phyloP scores from a whole-genome alignment of 441 rosid species.

The Adansonia rubrostipa region DNA sequence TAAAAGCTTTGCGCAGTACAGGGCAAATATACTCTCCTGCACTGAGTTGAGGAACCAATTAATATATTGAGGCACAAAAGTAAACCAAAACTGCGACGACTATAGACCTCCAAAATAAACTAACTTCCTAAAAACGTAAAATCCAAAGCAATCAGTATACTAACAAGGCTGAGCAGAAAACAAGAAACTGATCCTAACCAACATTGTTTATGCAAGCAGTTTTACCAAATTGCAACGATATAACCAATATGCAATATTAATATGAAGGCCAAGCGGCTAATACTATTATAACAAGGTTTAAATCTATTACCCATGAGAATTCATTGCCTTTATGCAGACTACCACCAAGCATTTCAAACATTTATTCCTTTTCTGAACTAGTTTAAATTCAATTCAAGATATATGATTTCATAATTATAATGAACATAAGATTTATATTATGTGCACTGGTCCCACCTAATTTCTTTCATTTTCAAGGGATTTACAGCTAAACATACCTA shows the following conservation, averaged over 20 bases:
- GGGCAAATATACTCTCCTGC: conserved; percentile 93
- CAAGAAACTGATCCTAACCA: neutral
- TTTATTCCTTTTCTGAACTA: neutral
- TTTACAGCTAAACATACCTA: neutral
- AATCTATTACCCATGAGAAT: neutral
- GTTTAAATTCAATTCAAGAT: neutral
- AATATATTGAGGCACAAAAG: conserved; percentile 15
- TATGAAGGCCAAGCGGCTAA: neutral
- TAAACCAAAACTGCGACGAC: conserved; percentile 10
- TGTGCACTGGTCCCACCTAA: neutral
- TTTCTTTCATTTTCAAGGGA: neutral
- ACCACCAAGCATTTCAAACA: neutral
- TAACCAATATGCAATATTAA: conserved; percentile 5
- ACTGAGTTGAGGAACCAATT: conserved; percentile 26
- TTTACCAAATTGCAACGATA: neutral
- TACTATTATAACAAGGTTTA: conserved; percentile 22
- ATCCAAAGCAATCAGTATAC: neutral
- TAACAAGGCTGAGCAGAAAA: neutral
- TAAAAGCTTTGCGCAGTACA: conserved; percentile 87
- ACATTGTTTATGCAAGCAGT: neutral
- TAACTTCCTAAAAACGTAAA: conserved; percentile 2
- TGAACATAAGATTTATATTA: neutral
- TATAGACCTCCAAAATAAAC: conserved; percentile 18
- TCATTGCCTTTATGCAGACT: neutral
- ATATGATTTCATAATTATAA: neutral